Percentiles rank a stretch among this genome's conserved stretches.
Conservation (phyloP, 2,329 filamentous ascomycete genomes). For the Cadophora gregata region DNA sequence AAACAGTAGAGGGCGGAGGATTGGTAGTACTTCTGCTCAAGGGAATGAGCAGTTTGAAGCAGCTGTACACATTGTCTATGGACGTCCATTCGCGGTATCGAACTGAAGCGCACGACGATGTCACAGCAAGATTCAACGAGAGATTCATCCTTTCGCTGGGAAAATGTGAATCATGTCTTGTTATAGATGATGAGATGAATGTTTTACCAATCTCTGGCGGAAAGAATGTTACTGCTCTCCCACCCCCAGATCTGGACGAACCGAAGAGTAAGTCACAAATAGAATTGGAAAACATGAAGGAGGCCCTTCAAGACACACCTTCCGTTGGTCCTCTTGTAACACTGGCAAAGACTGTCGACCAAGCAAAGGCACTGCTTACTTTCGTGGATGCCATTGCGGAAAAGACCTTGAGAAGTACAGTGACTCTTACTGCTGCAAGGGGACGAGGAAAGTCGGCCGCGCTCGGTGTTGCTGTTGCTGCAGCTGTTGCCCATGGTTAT, state of each 20-base stretch:
- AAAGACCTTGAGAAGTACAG: slow-evolving; percentile 92
- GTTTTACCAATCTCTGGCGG: slow-evolving; percentile 96
- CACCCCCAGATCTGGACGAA: slow-evolving; percentile 75
- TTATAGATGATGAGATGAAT: slow-evolving; percentile 97
- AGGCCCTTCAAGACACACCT: slow-evolving; percentile 82
- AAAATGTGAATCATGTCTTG: slow-evolving; percentile 92
- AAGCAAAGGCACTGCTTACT: slow-evolving; percentile 94
- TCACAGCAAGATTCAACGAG: slow-evolving; percentile 96
- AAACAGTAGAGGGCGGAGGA: slow-evolving; percentile 96
- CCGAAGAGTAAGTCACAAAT: slow-evolving; percentile 73
- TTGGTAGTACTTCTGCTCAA: slow-evolving; percentile 90
- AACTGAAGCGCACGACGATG: slow-evolving; percentile 94
- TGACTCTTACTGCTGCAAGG: slow-evolving; percentile 90
- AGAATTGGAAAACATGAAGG: slow-evolving; percentile 87
- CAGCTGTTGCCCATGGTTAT: slow-evolving; percentile 93
- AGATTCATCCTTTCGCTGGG: slow-evolving; percentile 94
- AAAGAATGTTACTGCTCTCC: slow-evolving; percentile 83
- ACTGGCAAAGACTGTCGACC: slow-evolving; percentile 89
- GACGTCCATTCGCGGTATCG: slow-evolving; percentile 96
- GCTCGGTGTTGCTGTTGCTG: slow-evolving; percentile 90
- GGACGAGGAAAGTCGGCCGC: slow-evolving; percentile 97
- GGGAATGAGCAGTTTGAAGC: slow-evolving; percentile 95
- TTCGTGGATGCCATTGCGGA: slow-evolving; percentile 97
- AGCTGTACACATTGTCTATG: slow-evolving; percentile 97
- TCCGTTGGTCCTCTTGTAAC: slow-evolving; percentile 84